Evolutionary conservation across 495 filamentous ascomycete genomes (phyloP), one percentile per base, ranked within the genome.

Genomic region (Aspergillus hancockii): DNA sequence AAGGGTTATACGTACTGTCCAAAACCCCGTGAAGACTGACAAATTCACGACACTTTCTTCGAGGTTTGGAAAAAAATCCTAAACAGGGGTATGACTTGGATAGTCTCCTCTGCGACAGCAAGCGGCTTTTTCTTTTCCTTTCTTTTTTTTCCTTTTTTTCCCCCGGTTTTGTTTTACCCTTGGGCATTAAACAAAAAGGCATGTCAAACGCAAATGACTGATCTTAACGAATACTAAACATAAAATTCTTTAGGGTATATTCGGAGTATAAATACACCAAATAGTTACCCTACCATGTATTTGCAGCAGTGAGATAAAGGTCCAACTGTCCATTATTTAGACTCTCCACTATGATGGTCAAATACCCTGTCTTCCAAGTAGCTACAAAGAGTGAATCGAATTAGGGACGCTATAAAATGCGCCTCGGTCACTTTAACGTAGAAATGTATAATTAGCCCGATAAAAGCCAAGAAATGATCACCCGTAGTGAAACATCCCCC

Each of bases 31-130:
- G 21, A 80, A 83, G 64, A 75, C 77, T 18, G 80, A 88, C 63
- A 86, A 86, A 55, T 84, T 91, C 63, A 76, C 83, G 50, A 87
- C 86, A 50, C 83, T 91, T 61, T 83, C 81, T 12, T 88, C 87
- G 28, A 82, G 88, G 57, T 91, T 92, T 67, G 88, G 88, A 52
- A 87, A 88, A 67, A 84, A 83, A 56, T 83, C 73, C 72, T 67
- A 60, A 14, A 47, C 23, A 9, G 18, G 4, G 4, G 13, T 18
- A 41, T 41, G 7, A n/a, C 38, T 41, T 41, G 14, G 14, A 7
- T 41, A n/a, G 38, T 16, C 14, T 41, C 16, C 7, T 41, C 14
- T 41, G 38, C 7, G 5, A 41, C 12, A 6, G 38, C 38, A 41
- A 3, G 38, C 16, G 34, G 2, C 4, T 12, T 28, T 28, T 28